A percentile compares a stretch with the other conserved stretches of the same genome.
phyloP scores from a whole-genome alignment of 2,329 filamentous ascomycete genomes.

The Ceratocystis lukuohia region DNA sequence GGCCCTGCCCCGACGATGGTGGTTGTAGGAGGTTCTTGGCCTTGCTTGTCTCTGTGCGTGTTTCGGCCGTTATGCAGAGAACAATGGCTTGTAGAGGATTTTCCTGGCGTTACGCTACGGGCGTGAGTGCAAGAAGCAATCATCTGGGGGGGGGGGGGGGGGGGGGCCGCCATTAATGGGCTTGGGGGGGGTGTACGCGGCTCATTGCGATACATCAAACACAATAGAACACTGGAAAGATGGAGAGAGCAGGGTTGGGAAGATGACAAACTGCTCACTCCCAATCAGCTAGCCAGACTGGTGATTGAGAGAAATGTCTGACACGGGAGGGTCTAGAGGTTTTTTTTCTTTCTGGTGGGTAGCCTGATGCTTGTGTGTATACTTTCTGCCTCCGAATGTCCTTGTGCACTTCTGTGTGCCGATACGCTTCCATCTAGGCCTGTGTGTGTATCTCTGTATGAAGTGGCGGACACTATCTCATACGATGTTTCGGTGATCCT shows the following conservation, averaged over 20 bases:
- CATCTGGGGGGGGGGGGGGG: background rate
- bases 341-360: no score
- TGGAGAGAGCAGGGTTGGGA: background rate
- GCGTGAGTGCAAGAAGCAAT: background rate
- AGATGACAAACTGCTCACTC: background rate
- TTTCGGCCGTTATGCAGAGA: slow-evolving; percentile 7
- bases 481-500: slow-evolving; percentile 2
- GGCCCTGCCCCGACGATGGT: background rate
- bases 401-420: background rate
- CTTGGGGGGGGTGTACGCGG: no score
- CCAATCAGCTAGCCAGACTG: background rate
- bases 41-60: background rate
- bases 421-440: background rate
- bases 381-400: background rate
- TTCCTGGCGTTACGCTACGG: background rate
- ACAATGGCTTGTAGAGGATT: slow-evolving; percentile 3
- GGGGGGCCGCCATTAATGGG: background rate
- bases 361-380: no score
- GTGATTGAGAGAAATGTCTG: background rate
- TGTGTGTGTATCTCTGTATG: background rate
- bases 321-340: no score
- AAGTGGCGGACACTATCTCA: background rate
- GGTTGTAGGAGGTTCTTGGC: background rate
- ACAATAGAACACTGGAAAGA: background rate
- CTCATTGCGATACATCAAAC: no score